These are phyloP conservation scores for Claviceps cyperi DNA, from an alignment of 2,329 filamentous ascomycete genomes.

Conservation along the genomic window DNA sequence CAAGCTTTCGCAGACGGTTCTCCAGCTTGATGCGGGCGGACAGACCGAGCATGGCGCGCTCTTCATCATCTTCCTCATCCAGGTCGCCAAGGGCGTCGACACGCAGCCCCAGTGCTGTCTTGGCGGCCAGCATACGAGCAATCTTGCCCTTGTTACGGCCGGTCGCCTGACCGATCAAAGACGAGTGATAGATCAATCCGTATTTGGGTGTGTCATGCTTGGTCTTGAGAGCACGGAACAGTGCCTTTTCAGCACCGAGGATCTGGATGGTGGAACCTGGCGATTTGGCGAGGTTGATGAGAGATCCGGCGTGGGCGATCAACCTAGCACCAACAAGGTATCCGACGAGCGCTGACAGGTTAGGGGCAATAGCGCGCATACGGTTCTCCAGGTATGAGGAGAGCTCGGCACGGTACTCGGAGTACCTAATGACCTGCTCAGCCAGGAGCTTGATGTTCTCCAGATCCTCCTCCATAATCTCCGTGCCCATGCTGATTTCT, in stretches of 20 bases:
- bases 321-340: slow-evolving; percentile 88
- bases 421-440: slow-evolving; percentile 84
- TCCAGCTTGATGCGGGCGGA: slow-evolving; percentile 59
- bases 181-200: slow-evolving; percentile 84
- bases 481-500: slow-evolving; percentile 96
- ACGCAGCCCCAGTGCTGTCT: slow-evolving; percentile 83
- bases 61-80: slow-evolving; percentile 70
- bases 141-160: slow-evolving; percentile 99
- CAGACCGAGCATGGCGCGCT: slow-evolving; percentile 69
- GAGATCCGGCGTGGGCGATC: slow-evolving; percentile 85
- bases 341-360: slow-evolving; percentile 83
- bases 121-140: slow-evolving; percentile 86
- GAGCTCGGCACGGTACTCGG: slow-evolving; percentile 78
- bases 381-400: slow-evolving; percentile 79
- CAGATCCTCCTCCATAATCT: slow-evolving; percentile 85
- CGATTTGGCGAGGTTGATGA: slow-evolving; percentile 89
- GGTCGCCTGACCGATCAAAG: slow-evolving; percentile 88
- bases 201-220: slow-evolving; percentile 99
- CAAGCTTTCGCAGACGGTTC: slow-evolving; percentile 60
- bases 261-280: slow-evolving; percentile 96
- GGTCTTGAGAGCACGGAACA: slow-evolving; percentile 96
- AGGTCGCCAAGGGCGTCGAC: slow-evolving; percentile 58
- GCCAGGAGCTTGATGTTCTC: slow-evolving; percentile 85
- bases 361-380: slow-evolving; percentile 95
- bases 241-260: slow-evolving; percentile 92